Evolutionary conservation across 305 asterid species (phyloP).

Genomic region (Fraxinus platypoda): DNA sequence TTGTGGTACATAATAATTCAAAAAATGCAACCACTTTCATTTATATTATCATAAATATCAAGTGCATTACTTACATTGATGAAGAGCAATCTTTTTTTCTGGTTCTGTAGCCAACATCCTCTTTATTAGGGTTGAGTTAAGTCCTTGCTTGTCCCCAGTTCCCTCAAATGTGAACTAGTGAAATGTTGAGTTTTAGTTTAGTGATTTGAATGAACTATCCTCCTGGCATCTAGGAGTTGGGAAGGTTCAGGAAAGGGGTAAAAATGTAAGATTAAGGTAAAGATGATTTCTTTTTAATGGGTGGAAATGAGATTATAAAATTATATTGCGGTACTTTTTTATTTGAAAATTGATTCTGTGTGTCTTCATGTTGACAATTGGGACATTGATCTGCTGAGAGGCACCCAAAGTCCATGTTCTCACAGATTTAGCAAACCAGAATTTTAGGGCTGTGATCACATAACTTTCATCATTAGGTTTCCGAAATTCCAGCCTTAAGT

Average conservation of each 20-base stretch:
- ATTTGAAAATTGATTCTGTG: neutral
- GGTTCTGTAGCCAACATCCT: neutral
- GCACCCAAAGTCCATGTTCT: slow-evolving; percentile 11
- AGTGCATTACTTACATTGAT: neutral
- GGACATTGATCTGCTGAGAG: neutral
- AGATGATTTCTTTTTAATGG: neutral
- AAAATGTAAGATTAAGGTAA: neutral
- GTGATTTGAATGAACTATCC: neutral
- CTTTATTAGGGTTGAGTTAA: neutral
- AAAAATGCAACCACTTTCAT: neutral
- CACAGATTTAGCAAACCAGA: neutral
- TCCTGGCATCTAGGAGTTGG: neutral
- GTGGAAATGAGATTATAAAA: neutral
- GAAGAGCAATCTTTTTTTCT: neutral
- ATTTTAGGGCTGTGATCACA: neutral
- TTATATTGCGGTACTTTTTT: neutral
- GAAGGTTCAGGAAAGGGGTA: neutral
- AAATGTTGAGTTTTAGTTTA: neutral
- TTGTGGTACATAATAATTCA: neutral
- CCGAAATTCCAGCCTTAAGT: neutral
- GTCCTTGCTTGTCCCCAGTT: neutral
- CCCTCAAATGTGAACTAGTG: neutral
- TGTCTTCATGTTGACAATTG: neutral
- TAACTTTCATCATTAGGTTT: neutral
- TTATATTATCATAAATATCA: neutral